phyloP scores from a whole-genome alignment of 2,329 filamentous ascomycete genomes.

The Fusarium nurragi region DNA sequence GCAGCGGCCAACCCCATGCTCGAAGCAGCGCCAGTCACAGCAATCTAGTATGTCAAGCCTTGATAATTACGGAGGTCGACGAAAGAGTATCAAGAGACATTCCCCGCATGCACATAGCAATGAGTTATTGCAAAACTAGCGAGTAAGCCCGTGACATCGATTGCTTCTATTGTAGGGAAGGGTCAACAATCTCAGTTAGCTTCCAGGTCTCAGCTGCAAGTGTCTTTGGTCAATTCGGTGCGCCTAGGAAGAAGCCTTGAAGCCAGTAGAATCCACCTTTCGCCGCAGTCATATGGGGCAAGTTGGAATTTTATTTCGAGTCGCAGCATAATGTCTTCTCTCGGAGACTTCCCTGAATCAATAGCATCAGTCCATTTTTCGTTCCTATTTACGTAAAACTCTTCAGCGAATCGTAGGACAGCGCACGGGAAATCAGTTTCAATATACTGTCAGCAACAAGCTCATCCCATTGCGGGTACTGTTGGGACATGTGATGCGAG shows the following conservation, averaged over 20 bases:
- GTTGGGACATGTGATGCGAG: background rate
- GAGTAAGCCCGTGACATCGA: background rate
- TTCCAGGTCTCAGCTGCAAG: conserved; percentile 47
- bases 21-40: conserved; percentile 34
- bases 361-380: background rate
- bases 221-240: conserved; percentile 44
- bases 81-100: background rate
- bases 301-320: no score
- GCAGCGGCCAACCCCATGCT: conserved; percentile 39
- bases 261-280: no score
- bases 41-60: conserved; percentile 8
- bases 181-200: background rate
- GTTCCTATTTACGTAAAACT: background rate
- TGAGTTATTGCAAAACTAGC: background rate
- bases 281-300: no score
- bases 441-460: background rate
- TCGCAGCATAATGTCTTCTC: no score
- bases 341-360: background rate
- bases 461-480: background rate
- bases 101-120: background rate
- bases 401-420: background rate
- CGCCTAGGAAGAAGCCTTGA: no score
- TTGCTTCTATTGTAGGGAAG: background rate
- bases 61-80: rapidly evolving
- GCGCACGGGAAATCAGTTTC: background rate